phyloP scores from a whole-genome alignment of 1,139 yeast genomes.

The Kodamaea plutei region DNA sequence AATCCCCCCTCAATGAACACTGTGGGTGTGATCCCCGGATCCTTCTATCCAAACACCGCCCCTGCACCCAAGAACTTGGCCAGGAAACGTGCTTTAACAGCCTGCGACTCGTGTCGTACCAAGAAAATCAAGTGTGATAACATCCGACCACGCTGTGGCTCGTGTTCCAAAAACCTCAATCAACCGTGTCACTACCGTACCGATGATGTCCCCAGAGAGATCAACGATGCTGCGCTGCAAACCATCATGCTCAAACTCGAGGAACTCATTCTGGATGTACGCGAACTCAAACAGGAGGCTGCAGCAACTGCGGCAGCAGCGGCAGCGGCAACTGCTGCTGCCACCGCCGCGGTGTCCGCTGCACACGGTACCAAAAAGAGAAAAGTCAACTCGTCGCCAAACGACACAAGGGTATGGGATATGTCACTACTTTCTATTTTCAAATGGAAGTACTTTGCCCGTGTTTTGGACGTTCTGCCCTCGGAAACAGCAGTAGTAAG shows the following conservation, averaged over 20 bases:
- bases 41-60: too few relatives aligned
- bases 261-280: slow-evolving; percentile 15
- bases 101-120: slow-evolving; percentile 46
- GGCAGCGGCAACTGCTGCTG: neutral
- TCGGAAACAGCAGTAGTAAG: slow-evolving; percentile 14
- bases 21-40: too few relatives aligned
- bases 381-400: neutral
- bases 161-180: slow-evolving; percentile 39
- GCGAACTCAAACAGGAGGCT: slow-evolving; percentile 2
- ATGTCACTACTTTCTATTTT: slow-evolving; percentile 35
- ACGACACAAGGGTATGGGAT: slow-evolving; percentile 30
- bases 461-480: slow-evolving; percentile 15
- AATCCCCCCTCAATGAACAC: too few relatives aligned
- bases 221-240: slow-evolving; percentile 24
- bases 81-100: slow-evolving; percentile 41
- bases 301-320: slow-evolving; percentile 1
- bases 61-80: too few relatives aligned
- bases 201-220: slow-evolving; percentile 26
- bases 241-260: slow-evolving; percentile 30
- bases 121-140: slow-evolving; percentile 53
- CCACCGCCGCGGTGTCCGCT: neutral
- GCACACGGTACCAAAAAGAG: neutral
- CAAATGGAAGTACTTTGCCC: slow-evolving; percentile 30
- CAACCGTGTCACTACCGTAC: slow-evolving; percentile 30
- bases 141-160: slow-evolving; percentile 45